phyloP scores from a whole-genome alignment of 1,139 yeast genomes.

The Sugiyamaella neomexicana region DNA sequence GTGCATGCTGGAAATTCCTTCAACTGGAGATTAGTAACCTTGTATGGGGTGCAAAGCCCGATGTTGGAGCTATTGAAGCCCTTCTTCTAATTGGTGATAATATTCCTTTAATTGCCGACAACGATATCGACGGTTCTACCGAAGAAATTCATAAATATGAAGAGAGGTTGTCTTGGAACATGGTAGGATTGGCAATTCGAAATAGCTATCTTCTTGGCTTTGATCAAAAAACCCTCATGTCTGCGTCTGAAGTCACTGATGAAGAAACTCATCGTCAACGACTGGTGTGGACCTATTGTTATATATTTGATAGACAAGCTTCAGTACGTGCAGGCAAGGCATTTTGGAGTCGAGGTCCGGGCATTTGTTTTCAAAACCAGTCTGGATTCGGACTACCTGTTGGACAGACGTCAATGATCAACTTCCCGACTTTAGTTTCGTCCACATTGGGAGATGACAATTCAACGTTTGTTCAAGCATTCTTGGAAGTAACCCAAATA shows the following conservation, averaged over 20 bases:
- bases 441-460: constrained; percentile 23
- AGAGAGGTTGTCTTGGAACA: constrained; percentile 32
- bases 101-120: constrained; percentile 23
- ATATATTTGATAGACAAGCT: constrained; percentile 30
- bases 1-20: constrained; percentile 27
- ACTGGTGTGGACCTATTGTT: constrained; percentile 31
- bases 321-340: constrained; percentile 32
- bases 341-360: constrained; percentile 33
- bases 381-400: constrained; percentile 25
- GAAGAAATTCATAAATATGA: constrained; percentile 21
- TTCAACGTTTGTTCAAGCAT: constrained; percentile 28
- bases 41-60: constrained; percentile 22
- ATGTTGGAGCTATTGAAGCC: constrained; percentile 29
- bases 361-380: constrained; percentile 30
- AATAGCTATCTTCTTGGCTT: constrained; percentile 29
- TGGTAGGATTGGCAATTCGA: constrained; percentile 33
- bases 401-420: constrained; percentile 23
- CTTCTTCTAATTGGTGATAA: constrained; percentile 29
- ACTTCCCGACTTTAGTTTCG: constrained; percentile 29
- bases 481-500: constrained; percentile 30
- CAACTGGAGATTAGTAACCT: constrained; percentile 23
- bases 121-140: constrained; percentile 12
- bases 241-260: constrained; percentile 24
- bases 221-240: constrained; percentile 30
- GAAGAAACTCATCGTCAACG: constrained; percentile 27